Evolutionary conservation across 2,329 filamentous ascomycete species (phyloP).

Genomic region (Arthroderma sp.): DNA sequence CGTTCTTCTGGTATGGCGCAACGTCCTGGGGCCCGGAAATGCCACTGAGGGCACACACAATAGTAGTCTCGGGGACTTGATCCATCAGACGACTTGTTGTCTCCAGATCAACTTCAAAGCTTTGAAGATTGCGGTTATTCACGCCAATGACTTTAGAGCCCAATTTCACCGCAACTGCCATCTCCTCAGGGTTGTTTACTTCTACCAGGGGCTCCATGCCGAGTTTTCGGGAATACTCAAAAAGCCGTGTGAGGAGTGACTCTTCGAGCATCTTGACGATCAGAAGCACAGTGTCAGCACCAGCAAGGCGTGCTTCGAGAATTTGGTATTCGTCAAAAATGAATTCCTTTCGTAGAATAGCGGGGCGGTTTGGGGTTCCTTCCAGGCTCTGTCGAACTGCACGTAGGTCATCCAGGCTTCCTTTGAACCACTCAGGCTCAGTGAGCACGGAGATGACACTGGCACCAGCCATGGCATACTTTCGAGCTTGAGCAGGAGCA

Average conservation of each 20-base stretch:
- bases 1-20: slow-evolving; percentile 71
- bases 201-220: slow-evolving; percentile 98
- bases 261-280: slow-evolving; percentile 96
- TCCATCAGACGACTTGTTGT: slow-evolving; percentile 81
- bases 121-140: slow-evolving; percentile 93
- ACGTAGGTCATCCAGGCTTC: slow-evolving; percentile 84
- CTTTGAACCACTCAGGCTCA: slow-evolving; percentile 98
- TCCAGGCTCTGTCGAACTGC: slow-evolving; percentile 79
- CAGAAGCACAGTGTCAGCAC: slow-evolving; percentile 84
- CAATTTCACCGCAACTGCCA: slow-evolving; percentile 72
- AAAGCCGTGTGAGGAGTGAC: slow-evolving; percentile 61
- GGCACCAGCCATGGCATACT: slow-evolving; percentile 85
- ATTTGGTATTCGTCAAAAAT: slow-evolving; percentile 98
- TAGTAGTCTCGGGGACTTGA: slow-evolving; percentile 71
- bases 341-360: slow-evolving; percentile 89
- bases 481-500: slow-evolving; percentile 77
- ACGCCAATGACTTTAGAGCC: slow-evolving; percentile 89
- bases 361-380: slow-evolving; percentile 82
- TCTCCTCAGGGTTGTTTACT: slow-evolving; percentile 89
- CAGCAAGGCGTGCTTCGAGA: slow-evolving; percentile 79
- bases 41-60: slow-evolving; percentile 87
- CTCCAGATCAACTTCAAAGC: slow-evolving; percentile 88
- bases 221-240: slow-evolving; percentile 75
- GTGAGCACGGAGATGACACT: slow-evolving; percentile 98
- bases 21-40: slow-evolving; percentile 86